Base-by-base conservation (phyloP, 495 filamentous ascomycete species). In the Daldinia grandis region DNA sequence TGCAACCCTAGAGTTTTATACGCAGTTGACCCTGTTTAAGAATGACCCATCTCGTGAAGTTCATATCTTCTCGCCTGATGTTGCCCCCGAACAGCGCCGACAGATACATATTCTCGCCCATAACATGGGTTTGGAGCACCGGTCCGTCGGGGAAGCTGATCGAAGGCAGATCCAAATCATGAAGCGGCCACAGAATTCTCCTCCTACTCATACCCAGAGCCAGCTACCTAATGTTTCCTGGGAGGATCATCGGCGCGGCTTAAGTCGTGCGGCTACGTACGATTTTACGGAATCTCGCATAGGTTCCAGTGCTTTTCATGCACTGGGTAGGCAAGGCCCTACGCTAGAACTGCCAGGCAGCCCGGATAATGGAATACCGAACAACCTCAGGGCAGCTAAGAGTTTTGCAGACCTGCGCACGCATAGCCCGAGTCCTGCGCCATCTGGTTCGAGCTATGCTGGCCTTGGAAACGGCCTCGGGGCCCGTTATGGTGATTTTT, bases 231-330 rank as follows among this genome's bases (percentile, higher is more conserved):
- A 89, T 37, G 91, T 91, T 54, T 86, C 87, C 17, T 84, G 87
- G 60, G 93, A 98, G 65, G 86, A 88, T 33, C 88, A 89, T 62
- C 87, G 94, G 60, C 92, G 94, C 33, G 91, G 88, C 14, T 83
- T 99, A 35, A 95, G 94, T 82, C 92, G 95, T 30, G 94, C 95
- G 19, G 96, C 95, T 33, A 99, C 95, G n/a, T 97, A 96, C 73
- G 95, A 98, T 80, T 99, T 99, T 81, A 93, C 92, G 72, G 95
- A 98, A 76, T 89, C 92, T 37, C 91, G 94, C 6, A 89, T 86
- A 25, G 87, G 87, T 50, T 89, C 90, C 21, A 84, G 84, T 37
- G 86, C 87, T 31, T 83, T 91, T 77, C 88, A 87, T 72, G 89
- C 92, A 0, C 83, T 96, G 50, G 91, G 93, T 42, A 85, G 91